phyloP scores from a whole-genome alignment of 1,284 basidiomycete species.

The Cronartium quercuum region DNA sequence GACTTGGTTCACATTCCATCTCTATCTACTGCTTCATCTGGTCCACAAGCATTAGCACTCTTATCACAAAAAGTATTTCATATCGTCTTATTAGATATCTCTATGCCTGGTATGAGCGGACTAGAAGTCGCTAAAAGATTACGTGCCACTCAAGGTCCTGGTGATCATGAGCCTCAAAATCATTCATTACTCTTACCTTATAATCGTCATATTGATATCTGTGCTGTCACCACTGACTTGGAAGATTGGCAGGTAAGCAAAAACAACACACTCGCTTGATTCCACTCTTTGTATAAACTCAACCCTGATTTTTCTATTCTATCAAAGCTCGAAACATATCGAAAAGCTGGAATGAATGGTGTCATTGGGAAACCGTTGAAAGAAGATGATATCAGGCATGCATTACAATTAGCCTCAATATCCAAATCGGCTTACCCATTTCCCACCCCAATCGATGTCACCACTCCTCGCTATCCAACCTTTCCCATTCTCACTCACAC shows the following conservation, averaged over 20 bases:
- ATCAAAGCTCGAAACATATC: conserved; percentile 15
- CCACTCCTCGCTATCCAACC: too few species aligned
- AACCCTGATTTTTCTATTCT: background rate
- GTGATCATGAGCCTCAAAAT: background rate
- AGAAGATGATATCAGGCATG: conserved; percentile 13
- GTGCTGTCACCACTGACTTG: conserved; percentile 30
- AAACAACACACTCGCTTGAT: background rate
- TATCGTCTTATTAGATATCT: conserved; percentile 32
- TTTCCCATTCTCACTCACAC: too few species aligned
- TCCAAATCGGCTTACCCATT: background rate
- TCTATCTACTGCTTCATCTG: conserved; percentile 5
- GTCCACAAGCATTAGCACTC: conserved; percentile 5
- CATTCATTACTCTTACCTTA: background rate
- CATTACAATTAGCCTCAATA: background rate
- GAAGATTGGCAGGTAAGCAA: conserved; percentile 30
- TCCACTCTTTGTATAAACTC: background rate
- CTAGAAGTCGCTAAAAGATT: conserved; percentile 16
- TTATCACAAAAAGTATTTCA: conserved; percentile 5
- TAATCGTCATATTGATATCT: conserved; percentile 10
- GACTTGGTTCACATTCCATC: conserved; percentile 3
- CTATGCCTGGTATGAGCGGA: conserved; percentile 17
- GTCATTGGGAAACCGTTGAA: conserved; percentile 34
- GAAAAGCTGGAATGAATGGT: conserved; percentile 13
- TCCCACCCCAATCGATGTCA: background rate
- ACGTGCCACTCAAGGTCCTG: too few species aligned